These are phyloP conservation scores for Aspergillus heteromorphus DNA, from an alignment of 495 filamentous ascomycete genomes.

Conservation along the genomic window DNA sequence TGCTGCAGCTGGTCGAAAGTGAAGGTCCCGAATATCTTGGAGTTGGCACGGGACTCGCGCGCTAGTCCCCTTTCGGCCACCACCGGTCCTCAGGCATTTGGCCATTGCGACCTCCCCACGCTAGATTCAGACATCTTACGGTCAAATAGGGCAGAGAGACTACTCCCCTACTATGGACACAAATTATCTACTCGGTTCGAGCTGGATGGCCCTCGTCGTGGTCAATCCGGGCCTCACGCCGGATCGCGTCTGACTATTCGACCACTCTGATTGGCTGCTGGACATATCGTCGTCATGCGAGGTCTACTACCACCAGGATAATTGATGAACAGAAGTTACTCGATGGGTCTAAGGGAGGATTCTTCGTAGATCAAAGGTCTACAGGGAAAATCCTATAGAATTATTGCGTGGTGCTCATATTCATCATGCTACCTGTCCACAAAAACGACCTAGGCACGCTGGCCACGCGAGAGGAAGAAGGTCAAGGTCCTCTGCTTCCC, in stretches of 20 bases:
- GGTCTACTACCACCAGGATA: background rate
- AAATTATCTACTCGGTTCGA: background rate
- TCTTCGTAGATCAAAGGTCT: no score
- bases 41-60: slow-evolving; percentile 37
- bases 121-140: background rate
- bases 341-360: background rate
- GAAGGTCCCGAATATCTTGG: slow-evolving; percentile 23
- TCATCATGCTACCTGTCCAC: background rate
- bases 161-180: background rate
- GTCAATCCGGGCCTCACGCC: background rate
- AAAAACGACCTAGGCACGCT: slow-evolving; percentile 13
- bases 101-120: background rate
- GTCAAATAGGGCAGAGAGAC: background rate
- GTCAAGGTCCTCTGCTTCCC: slow-evolving; percentile 24
- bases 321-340: background rate
- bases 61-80: slow-evolving; percentile 35
- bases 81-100: background rate
- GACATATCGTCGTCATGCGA: background rate
- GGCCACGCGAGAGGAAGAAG: slow-evolving; percentile 33
- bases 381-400: background rate
- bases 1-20: slow-evolving; percentile 26
- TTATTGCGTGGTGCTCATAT: background rate
- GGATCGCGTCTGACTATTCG: slow-evolving; percentile 23
- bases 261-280: slow-evolving; percentile 14
- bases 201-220: background rate